Evolutionary conservation across 2,329 filamentous ascomycete genomes (phyloP).

Genomic region (Aspergillus viridinutans): DNA sequence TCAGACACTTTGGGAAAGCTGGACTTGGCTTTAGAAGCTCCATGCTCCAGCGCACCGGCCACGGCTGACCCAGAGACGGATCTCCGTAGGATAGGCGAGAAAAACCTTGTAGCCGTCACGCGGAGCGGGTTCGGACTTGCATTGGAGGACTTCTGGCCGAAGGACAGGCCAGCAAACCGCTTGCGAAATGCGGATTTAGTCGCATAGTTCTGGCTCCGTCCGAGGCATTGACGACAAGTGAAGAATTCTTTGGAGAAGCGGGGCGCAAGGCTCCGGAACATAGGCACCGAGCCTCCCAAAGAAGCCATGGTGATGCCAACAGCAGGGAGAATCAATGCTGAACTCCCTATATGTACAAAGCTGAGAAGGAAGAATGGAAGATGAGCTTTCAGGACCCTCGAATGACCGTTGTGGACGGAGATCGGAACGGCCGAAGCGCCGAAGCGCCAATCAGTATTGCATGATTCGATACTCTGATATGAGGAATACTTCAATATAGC

Average conservation of each 20-base stretch:
- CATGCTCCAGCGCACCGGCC: slow-evolving; percentile 18
- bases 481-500: not conserved
- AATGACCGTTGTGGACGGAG: slow-evolving; percentile 4
- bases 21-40: slow-evolving; percentile 27
- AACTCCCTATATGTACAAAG: not conserved
- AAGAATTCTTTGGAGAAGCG: slow-evolving; percentile 38
- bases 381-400: not conserved
- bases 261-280: slow-evolving; percentile 33
- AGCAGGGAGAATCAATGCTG: slow-evolving; percentile 1
- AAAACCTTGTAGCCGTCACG: slow-evolving; percentile 24
- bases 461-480: slow-evolving; percentile 11
- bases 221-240: slow-evolving; percentile 40
- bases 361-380: slow-evolving; percentile 1
- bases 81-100: slow-evolving; percentile 22
- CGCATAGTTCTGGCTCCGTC: slow-evolving; percentile 25
- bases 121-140: slow-evolving; percentile 22
- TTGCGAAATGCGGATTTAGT: slow-evolving; percentile 28
- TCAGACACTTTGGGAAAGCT: slow-evolving; percentile 60
- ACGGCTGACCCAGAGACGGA: slow-evolving; percentile 19
- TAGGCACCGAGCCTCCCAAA: slow-evolving; percentile 25
- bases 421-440: slow-evolving; percentile 9
- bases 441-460: slow-evolving; percentile 16
- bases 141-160: slow-evolving; percentile 21
- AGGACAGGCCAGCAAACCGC: slow-evolving; percentile 26
- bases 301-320: slow-evolving; percentile 28